These are phyloP conservation scores for Boletellus ananiceps DNA, from an alignment of 768 basidiomycete genomes.

Conservation along the genomic window DNA sequence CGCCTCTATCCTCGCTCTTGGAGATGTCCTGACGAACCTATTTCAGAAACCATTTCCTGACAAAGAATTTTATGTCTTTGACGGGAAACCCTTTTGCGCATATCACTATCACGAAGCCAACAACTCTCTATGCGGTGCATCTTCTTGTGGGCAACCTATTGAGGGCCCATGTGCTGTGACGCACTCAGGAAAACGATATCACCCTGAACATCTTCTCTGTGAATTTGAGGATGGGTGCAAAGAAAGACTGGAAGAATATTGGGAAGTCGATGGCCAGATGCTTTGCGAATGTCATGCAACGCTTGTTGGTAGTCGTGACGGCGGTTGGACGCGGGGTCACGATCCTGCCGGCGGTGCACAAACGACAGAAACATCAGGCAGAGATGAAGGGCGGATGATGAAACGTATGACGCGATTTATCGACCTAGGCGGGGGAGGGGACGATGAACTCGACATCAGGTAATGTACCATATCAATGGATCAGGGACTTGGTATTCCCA, in stretches of 20 bases:
- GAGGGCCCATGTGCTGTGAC: slow-evolving; percentile 92
- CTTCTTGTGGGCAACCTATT: slow-evolving; percentile 79
- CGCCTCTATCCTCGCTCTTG: slow-evolving; percentile 15
- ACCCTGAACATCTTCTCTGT: slow-evolving; percentile 85
- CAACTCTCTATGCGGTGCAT: slow-evolving; percentile 78
- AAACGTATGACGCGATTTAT: slow-evolving; percentile 82
- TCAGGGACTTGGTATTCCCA: slow-evolving; percentile 12
- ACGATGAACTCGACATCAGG: slow-evolving; percentile 30
- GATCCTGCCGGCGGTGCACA: slow-evolving; percentile 10
- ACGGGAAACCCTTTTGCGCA: slow-evolving; percentile 85
- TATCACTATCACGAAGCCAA: slow-evolving; percentile 94
- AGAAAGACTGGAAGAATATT: slow-evolving; percentile 74
- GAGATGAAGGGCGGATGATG: slow-evolving; percentile 51
- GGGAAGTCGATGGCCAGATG: slow-evolving; percentile 83
- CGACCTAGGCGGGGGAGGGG: slow-evolving; percentile 45
- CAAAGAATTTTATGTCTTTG: slow-evolving; percentile 87
- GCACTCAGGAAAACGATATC: slow-evolving; percentile 74
- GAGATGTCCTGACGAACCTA: slow-evolving; percentile 1
- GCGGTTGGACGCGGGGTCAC: slow-evolving; percentile 16
- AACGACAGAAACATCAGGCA: slow-evolving; percentile 7
- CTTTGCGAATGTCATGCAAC: slow-evolving; percentile 79
- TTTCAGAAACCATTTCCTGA: slow-evolving; percentile 83
- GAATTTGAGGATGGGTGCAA: slow-evolving; percentile 57
- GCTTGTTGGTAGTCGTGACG: slow-evolving; percentile 22
- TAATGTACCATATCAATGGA: slow-evolving; percentile 22